These are phyloP conservation scores for Ottelia alismoides DNA, from an alignment of 106 monocot species.

Conservation along the genomic window DNA sequence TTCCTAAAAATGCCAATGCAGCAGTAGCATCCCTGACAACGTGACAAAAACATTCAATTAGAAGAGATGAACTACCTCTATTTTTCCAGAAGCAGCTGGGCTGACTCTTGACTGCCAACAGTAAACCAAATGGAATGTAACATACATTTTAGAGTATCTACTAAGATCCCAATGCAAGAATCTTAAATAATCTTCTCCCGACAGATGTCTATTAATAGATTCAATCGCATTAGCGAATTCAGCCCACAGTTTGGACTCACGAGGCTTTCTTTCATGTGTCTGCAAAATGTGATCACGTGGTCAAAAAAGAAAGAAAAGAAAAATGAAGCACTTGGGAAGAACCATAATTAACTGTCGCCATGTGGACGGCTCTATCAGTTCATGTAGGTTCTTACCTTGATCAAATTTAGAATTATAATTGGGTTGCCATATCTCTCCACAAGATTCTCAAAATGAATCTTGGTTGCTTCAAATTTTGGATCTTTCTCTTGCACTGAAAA, in stretches of 20 bases:
- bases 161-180: slow-evolving; percentile 66
- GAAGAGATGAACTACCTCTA: no score
- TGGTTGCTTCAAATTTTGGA: slow-evolving; percentile 63
- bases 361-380: no score
- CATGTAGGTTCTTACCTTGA: slow-evolving; percentile 89
- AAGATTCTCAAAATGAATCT: slow-evolving; percentile 90
- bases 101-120: no score
- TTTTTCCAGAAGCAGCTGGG: no score
- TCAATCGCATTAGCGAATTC: slow-evolving; percentile 81
- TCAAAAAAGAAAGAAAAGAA: no score
- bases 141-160: slow-evolving; percentile 55
- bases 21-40: slow-evolving; percentile 40
- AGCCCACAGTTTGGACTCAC: slow-evolving; percentile 70
- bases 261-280: slow-evolving; percentile 63
- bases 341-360: no score
- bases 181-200: slow-evolving; percentile 44
- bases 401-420: slow-evolving; percentile 86
- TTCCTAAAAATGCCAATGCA: slow-evolving; percentile 48
- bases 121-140: no score
- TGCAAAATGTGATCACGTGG: no score
- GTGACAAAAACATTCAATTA: no score
- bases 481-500: slow-evolving; percentile 56
- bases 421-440: slow-evolving; percentile 82
- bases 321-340: no score
- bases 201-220: slow-evolving; percentile 46